Evolutionary conservation across 1,284 basidiomycete species (phyloP).

Genomic region (Cryptococcus sp.): DNA sequence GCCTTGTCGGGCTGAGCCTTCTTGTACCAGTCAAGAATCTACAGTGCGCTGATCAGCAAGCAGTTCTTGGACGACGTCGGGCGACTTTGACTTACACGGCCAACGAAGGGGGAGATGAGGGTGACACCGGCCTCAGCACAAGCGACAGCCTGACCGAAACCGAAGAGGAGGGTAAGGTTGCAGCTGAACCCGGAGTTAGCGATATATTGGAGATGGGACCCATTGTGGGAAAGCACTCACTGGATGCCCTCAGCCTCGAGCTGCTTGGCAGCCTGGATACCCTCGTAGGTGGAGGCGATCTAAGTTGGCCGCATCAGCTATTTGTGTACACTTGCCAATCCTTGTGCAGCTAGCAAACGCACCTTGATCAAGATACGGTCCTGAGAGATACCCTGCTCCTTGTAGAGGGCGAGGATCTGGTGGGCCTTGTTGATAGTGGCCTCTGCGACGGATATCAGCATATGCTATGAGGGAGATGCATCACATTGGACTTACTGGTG

Average conservation of each 20-base stretch:
- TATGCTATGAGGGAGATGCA: neutral
- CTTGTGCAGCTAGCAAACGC: neutral
- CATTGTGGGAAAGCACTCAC: slow-evolving; percentile 23
- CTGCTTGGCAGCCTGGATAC: slow-evolving; percentile 96
- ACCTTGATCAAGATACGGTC: slow-evolving; percentile 93
- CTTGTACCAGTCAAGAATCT: slow-evolving; percentile 98
- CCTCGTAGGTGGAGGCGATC: slow-evolving; percentile 99
- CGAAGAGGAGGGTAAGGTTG: slow-evolving; percentile 98
- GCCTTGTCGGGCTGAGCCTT: slow-evolving; percentile 67
- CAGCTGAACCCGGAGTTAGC: slow-evolving; percentile 57
- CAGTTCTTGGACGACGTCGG: slow-evolving; percentile 1
- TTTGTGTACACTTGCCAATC: too few relatives aligned
- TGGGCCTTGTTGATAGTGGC: slow-evolving; percentile 65
- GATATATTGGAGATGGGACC: neutral
- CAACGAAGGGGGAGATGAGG: slow-evolving; percentile 98
- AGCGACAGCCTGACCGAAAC: slow-evolving; percentile 96
- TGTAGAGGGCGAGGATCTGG: slow-evolving; percentile 92
- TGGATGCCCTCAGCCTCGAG: slow-evolving; percentile 94
- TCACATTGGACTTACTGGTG: slow-evolving; percentile 58
- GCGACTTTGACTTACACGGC: slow-evolving; percentile 66
- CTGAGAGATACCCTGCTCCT: slow-evolving; percentile 84
- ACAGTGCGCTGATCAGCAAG: slow-evolving; percentile 5
- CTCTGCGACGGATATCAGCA: slow-evolving; percentile 17
- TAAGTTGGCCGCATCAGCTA: slow-evolving; percentile 4
- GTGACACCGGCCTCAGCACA: slow-evolving; percentile 98